These are phyloP conservation scores for Vanilla planifolia DNA, from an alignment of 106 monocot species.

Conservation along the genomic window DNA sequence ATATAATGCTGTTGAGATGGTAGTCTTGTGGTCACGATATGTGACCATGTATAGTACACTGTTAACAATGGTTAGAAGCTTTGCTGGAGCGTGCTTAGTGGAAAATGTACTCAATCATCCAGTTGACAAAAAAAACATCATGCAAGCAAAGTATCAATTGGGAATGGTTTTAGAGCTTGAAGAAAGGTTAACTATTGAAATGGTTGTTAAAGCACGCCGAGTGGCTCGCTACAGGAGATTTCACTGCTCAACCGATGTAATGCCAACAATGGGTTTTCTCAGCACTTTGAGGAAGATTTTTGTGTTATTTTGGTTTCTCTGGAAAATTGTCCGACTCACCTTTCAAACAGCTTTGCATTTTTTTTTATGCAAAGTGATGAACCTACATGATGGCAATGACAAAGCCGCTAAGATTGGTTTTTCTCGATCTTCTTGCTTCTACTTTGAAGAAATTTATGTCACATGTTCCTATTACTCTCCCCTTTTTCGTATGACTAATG, in stretches of 20 bases:
- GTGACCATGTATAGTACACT: conserved; percentile 48
- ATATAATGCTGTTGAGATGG: conserved; percentile 23
- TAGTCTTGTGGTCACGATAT: conserved; percentile 52
- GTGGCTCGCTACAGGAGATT: conserved; percentile 41
- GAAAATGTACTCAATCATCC: conserved; percentile 12
- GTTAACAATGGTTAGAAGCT: conserved; percentile 37
- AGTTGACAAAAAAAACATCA: conserved; percentile 22
- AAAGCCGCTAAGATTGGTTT: conserved; percentile 1
- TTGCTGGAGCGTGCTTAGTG: conserved; percentile 12
- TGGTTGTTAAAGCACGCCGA: conserved; percentile 56
- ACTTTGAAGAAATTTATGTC: conserved; percentile 42
- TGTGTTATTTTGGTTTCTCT: conserved; percentile 23
- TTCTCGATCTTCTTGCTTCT: conserved; percentile 16
- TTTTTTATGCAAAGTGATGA: conserved; percentile 5
- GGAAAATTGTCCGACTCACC: conserved; percentile 28
- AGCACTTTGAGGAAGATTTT: conserved; percentile 26
- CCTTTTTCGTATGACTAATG: conserved; percentile 5
- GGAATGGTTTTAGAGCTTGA: conserved; percentile 39
- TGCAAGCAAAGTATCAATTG: conserved; percentile 20
- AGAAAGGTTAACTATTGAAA: conserved; percentile 40
- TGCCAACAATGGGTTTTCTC: conserved; percentile 13
- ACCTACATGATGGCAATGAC: background rate
- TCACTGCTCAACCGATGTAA: conserved; percentile 6
- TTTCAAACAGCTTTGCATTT: conserved; percentile 11
- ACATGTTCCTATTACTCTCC: conserved; percentile 19